Evolutionary conservation across 108 stramenopile species (phyloP), one percentile per base, ranked within the genome.

Genomic region (Chaetoceros muelleri): DNA sequence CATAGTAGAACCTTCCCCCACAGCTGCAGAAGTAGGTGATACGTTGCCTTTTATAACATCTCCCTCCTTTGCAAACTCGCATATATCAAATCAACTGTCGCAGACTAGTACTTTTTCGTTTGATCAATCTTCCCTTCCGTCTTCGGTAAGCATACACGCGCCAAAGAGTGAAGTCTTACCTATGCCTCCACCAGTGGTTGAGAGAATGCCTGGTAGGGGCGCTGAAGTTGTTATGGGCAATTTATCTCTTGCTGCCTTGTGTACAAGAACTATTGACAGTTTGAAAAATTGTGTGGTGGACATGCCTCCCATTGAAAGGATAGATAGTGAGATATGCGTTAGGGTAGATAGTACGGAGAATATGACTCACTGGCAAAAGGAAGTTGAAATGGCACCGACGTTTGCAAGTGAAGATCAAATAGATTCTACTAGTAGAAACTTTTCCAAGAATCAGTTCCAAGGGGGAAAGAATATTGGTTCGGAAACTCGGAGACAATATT

Each of bases 151-250:
- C 28, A 28, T 22, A 24, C 16, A 45, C 47, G 13, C 51, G 20
- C 34, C 34, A 10, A 40, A 13, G 13, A 40, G 13, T 10, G 13
- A 40, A 10, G 8, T 10, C 13, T 40, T 40, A 13, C 34, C 34
- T 5, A 10, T 40, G 5, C 34, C 34, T 10, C 34, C 34, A 10
- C 34, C 34, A 13, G 34, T 13, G 5, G 34, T 13, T 40, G 24
- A 31, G 22, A 30, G 24, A 17, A 44, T 55, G 26, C 52, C 29
- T 10, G 57, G 46, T 56, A 46, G 48, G 1, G 64, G 63, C 24
- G 72, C 62, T n/a, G 64, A 67, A 19, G 25, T 27, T 2, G 60
- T 69, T 54, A 70, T 70, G 62, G 73, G 69, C 20, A 61, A 64
- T 13, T 28, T 46, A 18, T 22, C 65, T 13, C 49, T 74, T 49